Evolutionary conservation across 2,329 filamentous ascomycete genomes (phyloP).

Genomic region (Microsporum canis): DNA sequence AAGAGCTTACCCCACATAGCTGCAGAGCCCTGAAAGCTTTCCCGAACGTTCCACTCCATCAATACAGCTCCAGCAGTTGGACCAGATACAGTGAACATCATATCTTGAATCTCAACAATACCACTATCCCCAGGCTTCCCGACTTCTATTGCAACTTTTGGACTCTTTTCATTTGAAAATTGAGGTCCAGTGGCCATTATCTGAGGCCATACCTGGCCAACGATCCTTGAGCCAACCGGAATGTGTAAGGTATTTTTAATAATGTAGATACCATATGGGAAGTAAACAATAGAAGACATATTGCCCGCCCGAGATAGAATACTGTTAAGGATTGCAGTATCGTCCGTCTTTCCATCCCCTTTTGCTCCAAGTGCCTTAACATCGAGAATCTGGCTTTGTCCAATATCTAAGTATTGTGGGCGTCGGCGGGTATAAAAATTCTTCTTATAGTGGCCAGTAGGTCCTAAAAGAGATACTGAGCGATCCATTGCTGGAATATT

Average conservation of each 20-base stretch:
- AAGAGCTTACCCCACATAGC: constrained; percentile 5
- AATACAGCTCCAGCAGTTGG: constrained; percentile 27
- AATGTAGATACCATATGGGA: constrained; percentile 64
- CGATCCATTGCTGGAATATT: background rate
- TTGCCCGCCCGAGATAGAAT: constrained; percentile 15
- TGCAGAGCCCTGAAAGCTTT: constrained; percentile 18
- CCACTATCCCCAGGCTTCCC: constrained; percentile 24
- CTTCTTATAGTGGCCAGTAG: background rate
- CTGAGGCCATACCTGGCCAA: constrained; percentile 43
- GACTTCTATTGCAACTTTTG: constrained; percentile 18
- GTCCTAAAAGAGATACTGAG: background rate
- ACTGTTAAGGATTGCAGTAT: constrained; percentile 16
- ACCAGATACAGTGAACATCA: constrained; percentile 28
- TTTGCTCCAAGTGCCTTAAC: constrained; percentile 27
- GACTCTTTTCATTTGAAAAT: constrained; percentile 21
- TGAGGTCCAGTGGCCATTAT: constrained; percentile 24
- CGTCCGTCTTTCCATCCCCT: constrained; percentile 45
- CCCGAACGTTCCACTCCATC: constrained; percentile 28
- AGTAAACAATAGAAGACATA: constrained; percentile 47
- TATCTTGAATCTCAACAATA: constrained; percentile 27
- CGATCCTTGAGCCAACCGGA: constrained; percentile 46
- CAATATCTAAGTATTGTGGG: background rate
- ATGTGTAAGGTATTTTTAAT: constrained; percentile 59
- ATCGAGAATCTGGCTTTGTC: background rate
- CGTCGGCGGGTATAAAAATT: background rate